Evolutionary conservation across 2,329 filamentous ascomycete genomes (phyloP).

Genomic region (Cladosporium halotolerans): DNA sequence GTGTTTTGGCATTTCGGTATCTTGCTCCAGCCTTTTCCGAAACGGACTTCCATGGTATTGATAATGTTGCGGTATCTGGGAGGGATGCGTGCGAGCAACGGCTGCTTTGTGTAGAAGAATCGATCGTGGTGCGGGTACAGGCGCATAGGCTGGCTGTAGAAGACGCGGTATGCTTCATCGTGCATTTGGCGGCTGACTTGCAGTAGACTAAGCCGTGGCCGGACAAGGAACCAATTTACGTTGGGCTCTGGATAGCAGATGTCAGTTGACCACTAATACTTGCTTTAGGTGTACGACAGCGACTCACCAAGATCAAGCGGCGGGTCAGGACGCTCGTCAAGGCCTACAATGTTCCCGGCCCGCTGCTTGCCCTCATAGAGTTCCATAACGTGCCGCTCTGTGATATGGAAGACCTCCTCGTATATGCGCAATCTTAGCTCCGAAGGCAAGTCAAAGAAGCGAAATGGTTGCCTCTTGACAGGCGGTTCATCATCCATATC

Average conservation of each 20-base stretch:
- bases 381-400: constrained; percentile 6
- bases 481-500: constrained; percentile 8
- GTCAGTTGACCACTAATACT: not conserved
- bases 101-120: constrained; percentile 68
- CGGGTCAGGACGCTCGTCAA: constrained; percentile 35
- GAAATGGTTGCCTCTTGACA: constrained; percentile 43
- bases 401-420: constrained; percentile 49
- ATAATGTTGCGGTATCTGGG: constrained; percentile 54
- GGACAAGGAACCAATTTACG: constrained; percentile 58
- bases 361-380: constrained; percentile 6
- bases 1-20: constrained; percentile 67
- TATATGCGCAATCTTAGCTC: constrained; percentile 68
- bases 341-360: constrained; percentile 2
- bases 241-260: constrained; percentile 39
- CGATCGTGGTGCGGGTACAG: constrained; percentile 61
- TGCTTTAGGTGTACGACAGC: not conserved
- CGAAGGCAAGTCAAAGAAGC: constrained; percentile 60
- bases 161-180: constrained; percentile 57
- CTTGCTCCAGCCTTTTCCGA: constrained; percentile 66
- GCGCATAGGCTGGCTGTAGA: constrained; percentile 60
- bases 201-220: constrained; percentile 51
- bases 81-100: constrained; percentile 61
- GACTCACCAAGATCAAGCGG: constrained; percentile 53
- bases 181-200: constrained; percentile 57
- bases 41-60: constrained; percentile 60